Base-by-base conservation (phyloP, 2,329 filamentous ascomycete genomes). In the Emydomyces testavorans region DNA sequence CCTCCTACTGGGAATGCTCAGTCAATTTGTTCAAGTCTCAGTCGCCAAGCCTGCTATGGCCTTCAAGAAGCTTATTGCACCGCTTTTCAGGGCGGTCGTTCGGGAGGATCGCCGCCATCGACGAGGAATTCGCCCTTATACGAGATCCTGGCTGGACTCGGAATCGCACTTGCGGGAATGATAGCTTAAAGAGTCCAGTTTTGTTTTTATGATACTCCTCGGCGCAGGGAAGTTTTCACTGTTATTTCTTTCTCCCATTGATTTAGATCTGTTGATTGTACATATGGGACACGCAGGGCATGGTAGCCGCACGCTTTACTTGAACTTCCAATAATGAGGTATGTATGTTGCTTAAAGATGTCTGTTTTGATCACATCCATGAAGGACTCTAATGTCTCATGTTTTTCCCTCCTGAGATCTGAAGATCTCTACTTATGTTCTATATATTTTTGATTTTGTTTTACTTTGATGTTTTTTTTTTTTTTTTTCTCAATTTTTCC, bases 11-110 rank as follows among this genome's bases (percentile, higher is more conserved):
- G 62, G 4, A 57, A 64, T 34, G 68, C 65, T 13, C 62, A 62
- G 31, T 67, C 67, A 11, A 68, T 70, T 15, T 73, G 71, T 52
- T 69, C 65, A 13, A 72, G 65, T 51, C 54, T 72, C 42, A 74
- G 72, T 51, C 52, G 55, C 16, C 49, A 63, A 38, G 73, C 71
- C 11, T 76, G 73, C 52, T 72, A 70, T 53, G 70, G 68, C 24
- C 57, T 76, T 32, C 65, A 69, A 43, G 62, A 72, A 28, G 65
- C 60, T 7, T 71, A 73, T 28, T 76, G 73, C 54, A 58, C 57
- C 24, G 56, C 59, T 28, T 66, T 68, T 54, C 62, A 60, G 16
- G 60, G 46, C 28, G 62, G 56, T 13, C 54, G 52, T 15, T 43
- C 50, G 6, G 43, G 37, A 18, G 26, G 36, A n/a, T 46, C 47